A percentile compares a stretch with the other conserved stretches of the same genome.
phyloP scores from a whole-genome alignment of 2,329 filamentous ascomycete species.

The Microdochium bolleyi region DNA sequence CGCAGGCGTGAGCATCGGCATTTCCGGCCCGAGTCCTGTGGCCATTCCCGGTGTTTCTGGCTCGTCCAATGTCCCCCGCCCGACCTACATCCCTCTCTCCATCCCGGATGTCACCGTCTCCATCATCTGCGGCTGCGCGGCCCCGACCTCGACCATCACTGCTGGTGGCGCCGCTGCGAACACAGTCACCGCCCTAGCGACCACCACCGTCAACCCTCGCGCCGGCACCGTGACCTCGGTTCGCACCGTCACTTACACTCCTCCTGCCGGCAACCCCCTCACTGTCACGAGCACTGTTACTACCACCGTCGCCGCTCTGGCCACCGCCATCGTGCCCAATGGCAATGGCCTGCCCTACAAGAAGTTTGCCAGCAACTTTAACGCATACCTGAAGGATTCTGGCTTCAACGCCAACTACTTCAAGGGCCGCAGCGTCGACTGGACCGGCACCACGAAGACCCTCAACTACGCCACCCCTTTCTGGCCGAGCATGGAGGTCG shows the following conservation, averaged over 20 bases:
- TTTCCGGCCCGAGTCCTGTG: neutral
- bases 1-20: neutral
- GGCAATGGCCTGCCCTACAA: constrained; percentile 4
- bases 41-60: neutral
- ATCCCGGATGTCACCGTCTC: constrained; percentile 2
- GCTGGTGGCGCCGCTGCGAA: neutral
- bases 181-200: neutral
- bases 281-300: constrained; percentile 1
- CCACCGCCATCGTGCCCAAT: constrained; percentile 6
- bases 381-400: constrained; percentile 1
- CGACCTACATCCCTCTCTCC: constrained; percentile 5
- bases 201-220: constrained; percentile 1
- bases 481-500: neutral
- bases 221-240: neutral
- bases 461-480: constrained; percentile 1
- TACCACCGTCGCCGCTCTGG: constrained; percentile 3
- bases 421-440: constrained; percentile 3
- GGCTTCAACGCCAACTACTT: constrained; percentile 5
- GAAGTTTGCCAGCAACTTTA: constrained; percentile 5
- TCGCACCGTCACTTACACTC: neutral
- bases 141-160: constrained; percentile 2
- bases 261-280: too few species aligned
- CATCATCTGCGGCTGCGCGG: constrained; percentile 6
- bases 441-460: constrained; percentile 1
- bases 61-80: neutral